phyloP scores from a whole-genome alignment of 352 stramenopile species.

The Pelagophyceae sp. region DNA sequence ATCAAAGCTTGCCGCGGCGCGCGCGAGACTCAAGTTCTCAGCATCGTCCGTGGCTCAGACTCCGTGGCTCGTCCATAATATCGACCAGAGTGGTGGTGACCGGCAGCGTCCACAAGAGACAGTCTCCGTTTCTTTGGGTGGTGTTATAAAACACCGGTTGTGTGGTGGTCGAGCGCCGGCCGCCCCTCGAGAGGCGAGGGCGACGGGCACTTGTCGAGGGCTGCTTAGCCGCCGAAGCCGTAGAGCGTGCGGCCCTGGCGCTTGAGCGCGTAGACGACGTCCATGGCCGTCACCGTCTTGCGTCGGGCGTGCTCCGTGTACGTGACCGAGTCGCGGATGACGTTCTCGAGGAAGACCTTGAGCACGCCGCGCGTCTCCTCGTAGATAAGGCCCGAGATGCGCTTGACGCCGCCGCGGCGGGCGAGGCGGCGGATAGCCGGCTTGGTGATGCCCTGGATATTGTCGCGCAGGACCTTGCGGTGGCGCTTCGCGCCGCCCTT shows the following conservation, averaged over 20 bases:
- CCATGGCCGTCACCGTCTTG: conserved; percentile 96
- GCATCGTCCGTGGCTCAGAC: too few relatives aligned
- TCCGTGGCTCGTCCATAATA: too few relatives aligned
- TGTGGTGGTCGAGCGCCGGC: too few relatives aligned
- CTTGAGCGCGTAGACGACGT: conserved; percentile 96
- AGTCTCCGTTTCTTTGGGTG: too few relatives aligned
- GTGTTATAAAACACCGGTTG: too few relatives aligned
- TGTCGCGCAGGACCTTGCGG: conserved; percentile 90
- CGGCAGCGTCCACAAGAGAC: too few relatives aligned
- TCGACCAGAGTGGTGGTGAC: too few relatives aligned
- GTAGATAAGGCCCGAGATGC: conserved; percentile 94
- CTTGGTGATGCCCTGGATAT: conserved; percentile 92
- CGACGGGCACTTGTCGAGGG: too few relatives aligned
- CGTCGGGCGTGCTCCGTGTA: conserved; percentile 89
- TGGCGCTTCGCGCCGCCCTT: conserved; percentile 92
- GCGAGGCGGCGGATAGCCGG: conserved; percentile 91
- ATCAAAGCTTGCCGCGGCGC: too few relatives aligned
- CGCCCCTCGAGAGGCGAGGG: too few relatives aligned
- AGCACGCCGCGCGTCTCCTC: conserved; percentile 93
- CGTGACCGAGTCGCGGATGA: conserved; percentile 87
- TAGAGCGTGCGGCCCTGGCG: conserved; percentile 87
- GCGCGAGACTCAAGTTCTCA: too few relatives aligned
- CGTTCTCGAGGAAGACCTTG: conserved; percentile 96
- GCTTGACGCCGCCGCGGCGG: conserved; percentile 92
- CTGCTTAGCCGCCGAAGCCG: conserved; percentile 63